A percentile compares a stretch with the other conserved stretches of the same genome.
These are phyloP conservation scores for Pleodorina starrii DNA, from an alignment of 139 green algal genomes.

Conservation along the genomic window DNA sequence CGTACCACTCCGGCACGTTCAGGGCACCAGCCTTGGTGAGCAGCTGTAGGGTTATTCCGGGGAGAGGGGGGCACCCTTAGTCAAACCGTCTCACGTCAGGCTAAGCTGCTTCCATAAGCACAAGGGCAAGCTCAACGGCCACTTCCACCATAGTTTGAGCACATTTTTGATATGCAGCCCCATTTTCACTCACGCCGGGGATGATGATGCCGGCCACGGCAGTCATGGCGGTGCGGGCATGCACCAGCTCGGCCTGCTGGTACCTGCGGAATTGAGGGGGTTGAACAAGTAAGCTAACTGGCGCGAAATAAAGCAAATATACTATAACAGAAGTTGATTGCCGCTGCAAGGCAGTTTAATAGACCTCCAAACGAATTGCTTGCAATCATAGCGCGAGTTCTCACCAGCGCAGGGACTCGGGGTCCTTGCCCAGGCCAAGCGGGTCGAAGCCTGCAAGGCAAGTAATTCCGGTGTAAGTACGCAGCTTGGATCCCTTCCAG, in stretches of 20 bases:
- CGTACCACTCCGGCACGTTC: conserved; percentile 88
- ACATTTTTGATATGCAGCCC: not conserved
- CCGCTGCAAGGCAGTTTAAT: not conserved
- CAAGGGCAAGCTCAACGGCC: too few relatives aligned
- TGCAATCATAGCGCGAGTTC: not conserved
- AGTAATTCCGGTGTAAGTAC: too few relatives aligned
- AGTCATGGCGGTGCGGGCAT: conserved; percentile 91
- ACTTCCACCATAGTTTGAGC: too few relatives aligned
- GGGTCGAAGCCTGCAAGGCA: conserved; percentile 69
- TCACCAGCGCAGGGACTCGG: conserved; percentile 80
- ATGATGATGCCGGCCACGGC: conserved; percentile 92
- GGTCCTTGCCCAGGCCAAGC: conserved; percentile 86
- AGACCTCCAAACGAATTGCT: not conserved
- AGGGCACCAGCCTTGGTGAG: conserved; percentile 82
- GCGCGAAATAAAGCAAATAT: not conserved
- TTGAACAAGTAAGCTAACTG: not conserved
- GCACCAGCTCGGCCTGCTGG: conserved; percentile 89
- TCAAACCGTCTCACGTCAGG: too few relatives aligned
- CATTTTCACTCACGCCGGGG: conserved; percentile 64
- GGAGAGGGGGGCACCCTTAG: not conserved
- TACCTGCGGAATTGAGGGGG: conserved; percentile 62
- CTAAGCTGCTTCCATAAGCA: too few relatives aligned
- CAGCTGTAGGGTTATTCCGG: conserved; percentile 65
- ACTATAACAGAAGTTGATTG: not conserved
- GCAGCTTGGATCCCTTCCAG: too few relatives aligned